phyloP scores from a whole-genome alignment of 805 yeast genomes.

The Komagataella populi region DNA sequence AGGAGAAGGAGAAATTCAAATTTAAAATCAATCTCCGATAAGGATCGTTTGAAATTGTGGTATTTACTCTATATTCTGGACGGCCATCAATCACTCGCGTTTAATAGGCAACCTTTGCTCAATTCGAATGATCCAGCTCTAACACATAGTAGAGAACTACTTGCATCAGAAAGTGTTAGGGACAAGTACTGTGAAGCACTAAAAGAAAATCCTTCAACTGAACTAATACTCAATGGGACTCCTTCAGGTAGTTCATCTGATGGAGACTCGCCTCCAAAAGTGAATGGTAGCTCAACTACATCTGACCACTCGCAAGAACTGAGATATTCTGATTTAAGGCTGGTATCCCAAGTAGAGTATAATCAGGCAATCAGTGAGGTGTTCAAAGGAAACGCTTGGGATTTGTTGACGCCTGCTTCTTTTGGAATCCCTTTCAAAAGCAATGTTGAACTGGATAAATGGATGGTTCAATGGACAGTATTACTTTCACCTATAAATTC shows the following conservation, averaged over 20 bases:
- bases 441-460: constrained; percentile 53
- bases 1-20: constrained; percentile 2
- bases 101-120: constrained; percentile 44
- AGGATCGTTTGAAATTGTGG: constrained; percentile 47
- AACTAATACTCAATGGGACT: background rate
- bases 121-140: constrained; percentile 30
- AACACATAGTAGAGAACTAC: constrained; percentile 24
- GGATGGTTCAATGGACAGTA: constrained; percentile 78
- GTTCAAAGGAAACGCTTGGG: constrained; percentile 48
- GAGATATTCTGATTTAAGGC: constrained; percentile 32
- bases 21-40: constrained; percentile 14
- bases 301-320: background rate
- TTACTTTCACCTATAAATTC: constrained; percentile 42
- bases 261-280: background rate
- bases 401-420: constrained; percentile 39
- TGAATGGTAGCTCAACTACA: background rate
- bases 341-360: constrained; percentile 56
- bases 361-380: constrained; percentile 50
- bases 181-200: background rate
- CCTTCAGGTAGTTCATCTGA: background rate
- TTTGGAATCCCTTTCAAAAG: constrained; percentile 60
- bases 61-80: constrained; percentile 50
- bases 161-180: constrained; percentile 9
- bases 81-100: constrained; percentile 54
- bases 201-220: background rate